Conservation (phyloP, 495 filamentous ascomycete genomes). For the Penicillium verhagenii region DNA sequence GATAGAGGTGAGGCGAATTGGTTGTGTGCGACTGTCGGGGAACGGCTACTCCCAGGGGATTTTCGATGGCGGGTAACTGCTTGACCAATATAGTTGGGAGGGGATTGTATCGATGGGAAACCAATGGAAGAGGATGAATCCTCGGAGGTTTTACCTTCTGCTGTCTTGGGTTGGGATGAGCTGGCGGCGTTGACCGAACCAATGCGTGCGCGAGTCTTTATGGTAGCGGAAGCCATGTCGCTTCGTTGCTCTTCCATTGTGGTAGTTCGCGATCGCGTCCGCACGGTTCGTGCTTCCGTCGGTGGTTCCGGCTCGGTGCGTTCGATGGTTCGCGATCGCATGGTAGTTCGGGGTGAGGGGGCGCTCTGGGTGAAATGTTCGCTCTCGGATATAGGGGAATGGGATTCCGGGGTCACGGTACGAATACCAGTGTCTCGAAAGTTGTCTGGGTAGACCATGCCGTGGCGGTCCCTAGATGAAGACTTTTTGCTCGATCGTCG, state of each 20-base stretch:
- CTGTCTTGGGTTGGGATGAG: constrained; percentile 29
- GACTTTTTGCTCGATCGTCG: constrained; percentile 54
- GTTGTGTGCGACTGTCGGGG: constrained; percentile 27
- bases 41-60: constrained; percentile 34
- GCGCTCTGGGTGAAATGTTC: constrained; percentile 38
- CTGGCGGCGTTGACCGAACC: constrained; percentile 45
- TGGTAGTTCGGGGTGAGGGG: constrained; percentile 42
- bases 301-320: constrained; percentile 36
- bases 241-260: constrained; percentile 48
- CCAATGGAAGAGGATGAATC: constrained; percentile 43
- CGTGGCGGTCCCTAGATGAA: constrained; percentile 52
- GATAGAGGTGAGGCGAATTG: constrained; percentile 56
- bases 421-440: constrained; percentile 49
- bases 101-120: constrained; percentile 51
- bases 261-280: constrained; percentile 50
- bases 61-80: constrained; percentile 42
- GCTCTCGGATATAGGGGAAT: constrained; percentile 42
- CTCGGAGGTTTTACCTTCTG: constrained; percentile 22
- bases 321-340: constrained; percentile 34
- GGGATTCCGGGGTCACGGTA: constrained; percentile 49
- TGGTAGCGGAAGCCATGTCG: constrained; percentile 39
- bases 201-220: constrained; percentile 41
- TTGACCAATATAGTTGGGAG: constrained; percentile 35
- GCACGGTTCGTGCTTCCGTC: constrained; percentile 34
- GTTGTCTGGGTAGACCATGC: constrained; percentile 53